A percentile compares a stretch with the other conserved stretches of the same genome.
phyloP scores from a whole-genome alignment of 2,329 filamentous ascomycete genomes.

The Epichloe baconii region DNA sequence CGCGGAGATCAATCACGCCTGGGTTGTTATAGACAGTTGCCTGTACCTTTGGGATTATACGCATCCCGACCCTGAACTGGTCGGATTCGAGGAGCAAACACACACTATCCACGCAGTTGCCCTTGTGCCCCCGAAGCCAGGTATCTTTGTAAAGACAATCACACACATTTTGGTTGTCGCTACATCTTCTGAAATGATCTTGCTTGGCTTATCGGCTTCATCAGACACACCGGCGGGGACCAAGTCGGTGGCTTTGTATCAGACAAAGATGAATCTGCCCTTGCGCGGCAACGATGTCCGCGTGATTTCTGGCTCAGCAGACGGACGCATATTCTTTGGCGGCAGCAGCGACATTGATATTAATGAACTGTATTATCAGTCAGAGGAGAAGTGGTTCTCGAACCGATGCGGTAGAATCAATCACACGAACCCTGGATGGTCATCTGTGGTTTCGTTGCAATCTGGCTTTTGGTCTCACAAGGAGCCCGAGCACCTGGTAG shows the following conservation, averaged over 20 bases:
- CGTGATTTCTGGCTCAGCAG: constrained; percentile 67
- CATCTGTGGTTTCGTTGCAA: constrained; percentile 43
- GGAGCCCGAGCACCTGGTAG: constrained; percentile 51
- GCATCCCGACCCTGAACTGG: constrained; percentile 75
- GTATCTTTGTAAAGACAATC: constrained; percentile 78
- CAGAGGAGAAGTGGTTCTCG: constrained; percentile 94
- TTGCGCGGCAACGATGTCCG: constrained; percentile 66
- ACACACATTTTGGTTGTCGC: constrained; percentile 82
- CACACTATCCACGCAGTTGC: constrained; percentile 87
- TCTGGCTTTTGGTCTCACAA: constrained; percentile 37
- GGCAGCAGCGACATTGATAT: constrained; percentile 73
- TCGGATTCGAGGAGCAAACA: constrained; percentile 81
- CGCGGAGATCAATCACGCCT: constrained; percentile 86
- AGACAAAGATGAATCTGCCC: constrained; percentile 73
- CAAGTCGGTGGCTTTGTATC: constrained; percentile 65
- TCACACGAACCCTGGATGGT: constrained; percentile 65
- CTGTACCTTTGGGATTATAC: constrained; percentile 98
- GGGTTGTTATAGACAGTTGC: constrained; percentile 90
- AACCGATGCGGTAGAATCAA: constrained; percentile 79
- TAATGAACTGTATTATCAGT: constrained; percentile 89
- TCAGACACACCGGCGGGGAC: constrained; percentile 54
- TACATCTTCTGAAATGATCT: constrained; percentile 69
- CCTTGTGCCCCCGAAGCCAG: constrained; percentile 71
- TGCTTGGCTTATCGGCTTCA: constrained; percentile 70
- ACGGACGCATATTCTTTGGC: constrained; percentile 87